Base-by-base conservation (phyloP, 2,329 filamentous ascomycete species). In the Fusarium dlaminii region DNA sequence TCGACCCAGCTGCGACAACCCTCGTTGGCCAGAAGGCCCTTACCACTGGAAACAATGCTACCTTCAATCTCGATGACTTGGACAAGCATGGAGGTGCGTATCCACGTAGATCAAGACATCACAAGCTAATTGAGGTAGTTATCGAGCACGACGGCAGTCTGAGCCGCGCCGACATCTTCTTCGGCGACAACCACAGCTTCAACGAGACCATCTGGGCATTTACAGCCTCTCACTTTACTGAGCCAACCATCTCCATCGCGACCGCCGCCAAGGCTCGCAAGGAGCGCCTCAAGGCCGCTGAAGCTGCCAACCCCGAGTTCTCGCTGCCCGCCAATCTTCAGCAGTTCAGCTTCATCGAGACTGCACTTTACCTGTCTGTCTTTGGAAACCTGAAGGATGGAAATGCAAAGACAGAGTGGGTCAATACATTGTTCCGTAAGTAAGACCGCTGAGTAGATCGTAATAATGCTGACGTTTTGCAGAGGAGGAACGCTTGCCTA, bases 121-220 rank as follows among this genome's bases (percentile, higher is more conserved):
- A 11, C 5, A 30, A 27, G 39, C 66, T 71, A 55, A 77, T 8
- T 6, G 6, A 36, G 4, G 0, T 6, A 77, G 75, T 73, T 6
- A 37, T 77, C 15, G 75, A 77, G 22, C 75, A 77, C 15, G 75
- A 77, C 4, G 75, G 75, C 20, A 77, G 75, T 6, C 42, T 77
- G n/a, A 77, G 75, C 45, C 75, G 75, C 18, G 67, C 43, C 32
- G 75, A 77, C 6, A 34, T 69, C 34, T 73, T 68, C 60, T 75
- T 77, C 24, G 75, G 75, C 36, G 75, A 77, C 5, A 77, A 77
- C 32, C 45, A 70, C 32, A 77, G 72, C 42, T 77, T 77, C 65
- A 77, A 77, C 36, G 30, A 76, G 64, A 73, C 72, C 30, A 75
- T 77, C 45, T 77, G 75, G 75, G 40, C 42, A 2, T 14, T 52